These are phyloP conservation scores for Xenoacremonium recifei DNA, from an alignment of 2,329 filamentous ascomycete species.

Conservation along the genomic window DNA sequence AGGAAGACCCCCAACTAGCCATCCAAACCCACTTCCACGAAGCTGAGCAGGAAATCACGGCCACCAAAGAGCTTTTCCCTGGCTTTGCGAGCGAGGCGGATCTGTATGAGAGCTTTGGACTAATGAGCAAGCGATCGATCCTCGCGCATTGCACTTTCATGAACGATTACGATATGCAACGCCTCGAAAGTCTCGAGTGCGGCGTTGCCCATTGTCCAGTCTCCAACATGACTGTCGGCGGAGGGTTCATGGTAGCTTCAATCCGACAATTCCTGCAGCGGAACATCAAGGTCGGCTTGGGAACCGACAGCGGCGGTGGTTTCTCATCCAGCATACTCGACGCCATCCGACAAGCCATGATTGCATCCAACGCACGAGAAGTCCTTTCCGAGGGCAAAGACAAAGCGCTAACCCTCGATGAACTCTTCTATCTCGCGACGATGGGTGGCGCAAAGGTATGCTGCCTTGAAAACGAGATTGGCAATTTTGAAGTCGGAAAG, in stretches of 20 bases:
- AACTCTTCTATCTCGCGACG: conserved; percentile 60
- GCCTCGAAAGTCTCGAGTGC: conserved; percentile 46
- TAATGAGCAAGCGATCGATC: conserved; percentile 56
- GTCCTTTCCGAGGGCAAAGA: conserved; percentile 39
- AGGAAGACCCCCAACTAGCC: conserved; percentile 45
- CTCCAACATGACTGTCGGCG: conserved; percentile 61
- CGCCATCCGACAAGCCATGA: conserved; percentile 56
- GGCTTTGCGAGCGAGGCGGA: conserved; percentile 56
- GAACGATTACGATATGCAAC: conserved; percentile 52
- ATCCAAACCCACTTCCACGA: conserved; percentile 71
- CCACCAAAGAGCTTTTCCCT: conserved; percentile 56
- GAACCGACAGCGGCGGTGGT: conserved; percentile 63
- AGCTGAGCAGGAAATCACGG: conserved; percentile 56
- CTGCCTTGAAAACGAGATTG: conserved; percentile 50
- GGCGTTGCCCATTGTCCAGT: conserved; percentile 65
- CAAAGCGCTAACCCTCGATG: conserved; percentile 45
- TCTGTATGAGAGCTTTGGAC: conserved; percentile 54
- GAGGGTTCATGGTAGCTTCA: conserved; percentile 61
- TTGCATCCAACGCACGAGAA: conserved; percentile 50
- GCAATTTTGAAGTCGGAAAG: conserved; percentile 58
- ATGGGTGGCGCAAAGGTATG: conserved; percentile 60
- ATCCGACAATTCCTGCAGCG: conserved; percentile 55
- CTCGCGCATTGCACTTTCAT: conserved; percentile 67
- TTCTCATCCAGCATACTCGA: conserved; percentile 60
- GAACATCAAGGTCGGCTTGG: conserved; percentile 64